Percentiles rank a stretch among this genome's conserved stretches.
These are phyloP conservation scores for Kuraishia borneana DNA, from an alignment of 805 yeast genomes.

Conservation along the genomic window DNA sequence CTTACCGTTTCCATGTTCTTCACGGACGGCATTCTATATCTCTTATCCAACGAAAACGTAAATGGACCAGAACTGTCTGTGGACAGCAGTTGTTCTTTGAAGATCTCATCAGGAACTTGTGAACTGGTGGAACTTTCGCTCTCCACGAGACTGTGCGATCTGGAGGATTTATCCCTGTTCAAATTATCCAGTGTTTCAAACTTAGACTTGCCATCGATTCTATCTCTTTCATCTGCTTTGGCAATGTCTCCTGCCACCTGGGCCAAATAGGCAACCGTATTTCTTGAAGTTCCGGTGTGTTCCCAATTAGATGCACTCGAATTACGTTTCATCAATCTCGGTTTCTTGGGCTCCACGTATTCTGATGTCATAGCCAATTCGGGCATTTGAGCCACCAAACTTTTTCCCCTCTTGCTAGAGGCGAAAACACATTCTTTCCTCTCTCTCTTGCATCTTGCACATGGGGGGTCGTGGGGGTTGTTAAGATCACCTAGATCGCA, in stretches of 20 bases:
- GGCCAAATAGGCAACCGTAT: constrained; percentile 63
- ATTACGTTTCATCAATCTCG: too few relatives aligned
- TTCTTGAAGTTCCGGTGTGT: constrained; percentile 19
- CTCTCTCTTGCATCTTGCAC: constrained; percentile 78
- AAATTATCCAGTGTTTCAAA: constrained; percentile 34
- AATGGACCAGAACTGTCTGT: background rate
- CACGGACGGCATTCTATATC: constrained; percentile 32
- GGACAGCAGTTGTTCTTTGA: background rate
- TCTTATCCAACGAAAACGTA: too few relatives aligned
- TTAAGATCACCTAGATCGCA: constrained; percentile 78
- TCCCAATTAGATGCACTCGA: background rate
- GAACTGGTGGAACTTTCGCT: background rate
- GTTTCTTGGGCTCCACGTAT: background rate
- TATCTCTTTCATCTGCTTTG: constrained; percentile 52
- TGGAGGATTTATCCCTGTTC: too few relatives aligned
- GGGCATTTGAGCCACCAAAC: background rate
- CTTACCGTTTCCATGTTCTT: constrained; percentile 28
- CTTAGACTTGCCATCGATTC: constrained; percentile 38
- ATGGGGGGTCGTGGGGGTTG: constrained; percentile 68
- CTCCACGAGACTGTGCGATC: background rate
- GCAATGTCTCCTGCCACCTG: constrained; percentile 74
- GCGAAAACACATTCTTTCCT: constrained; percentile 68
- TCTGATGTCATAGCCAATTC: background rate
- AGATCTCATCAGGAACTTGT: background rate
- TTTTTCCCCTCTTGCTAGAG: background rate